Evolutionary conservation across 352 stramenopile species (phyloP), one percentile per base, ranked within the genome.

Genomic region (Phytophthora kernoviae): DNA sequence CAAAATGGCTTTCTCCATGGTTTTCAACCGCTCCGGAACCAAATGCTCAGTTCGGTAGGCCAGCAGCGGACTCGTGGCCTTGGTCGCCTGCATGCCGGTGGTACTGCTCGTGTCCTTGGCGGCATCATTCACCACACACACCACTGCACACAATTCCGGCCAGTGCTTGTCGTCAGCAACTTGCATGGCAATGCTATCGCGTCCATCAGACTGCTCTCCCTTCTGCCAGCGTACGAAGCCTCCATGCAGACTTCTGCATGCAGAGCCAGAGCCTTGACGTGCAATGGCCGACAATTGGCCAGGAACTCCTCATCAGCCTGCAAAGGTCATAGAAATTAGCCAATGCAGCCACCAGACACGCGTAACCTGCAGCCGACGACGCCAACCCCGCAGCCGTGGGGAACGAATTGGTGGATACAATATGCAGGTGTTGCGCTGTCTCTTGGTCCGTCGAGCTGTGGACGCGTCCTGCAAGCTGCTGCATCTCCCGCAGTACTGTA

Each of bases 101-200:
- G 97, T 99, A 49, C 82, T 98, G 45, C 90, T 97, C 30, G 96
- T 99, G 62, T 98, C 96, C 72, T 99, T 99, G 70, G 98, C 94
- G 17, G 79, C 79, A 57, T 98, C 96, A 36, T 89, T 97, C 32
- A 99, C 96, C 9, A 99, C 96, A 59, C 97, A 93, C 58, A 99
- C 97, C 15, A 99, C 71, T 1, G 96, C 95, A 33, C 96, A 88
- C 5, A 99, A 68, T 54, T 96, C 86, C 10, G 92, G 89, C 96
- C 97, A 99, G 68, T 98, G 86, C 39, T 76, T 53, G 62, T 98
- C 91, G 63, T 96, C 79, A 2, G 83, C 85, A 33, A 96, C 54
- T 55, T 91, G 69, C 9, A 95, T 57, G 14, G 84, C 81, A 17
- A 81, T 62, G 22, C 75, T 91, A 61, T 95, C 87, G 1, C 52